Base-by-base conservation (phyloP, 1,284 basidiomycete species). In the Apiotrichum domesticum region DNA sequence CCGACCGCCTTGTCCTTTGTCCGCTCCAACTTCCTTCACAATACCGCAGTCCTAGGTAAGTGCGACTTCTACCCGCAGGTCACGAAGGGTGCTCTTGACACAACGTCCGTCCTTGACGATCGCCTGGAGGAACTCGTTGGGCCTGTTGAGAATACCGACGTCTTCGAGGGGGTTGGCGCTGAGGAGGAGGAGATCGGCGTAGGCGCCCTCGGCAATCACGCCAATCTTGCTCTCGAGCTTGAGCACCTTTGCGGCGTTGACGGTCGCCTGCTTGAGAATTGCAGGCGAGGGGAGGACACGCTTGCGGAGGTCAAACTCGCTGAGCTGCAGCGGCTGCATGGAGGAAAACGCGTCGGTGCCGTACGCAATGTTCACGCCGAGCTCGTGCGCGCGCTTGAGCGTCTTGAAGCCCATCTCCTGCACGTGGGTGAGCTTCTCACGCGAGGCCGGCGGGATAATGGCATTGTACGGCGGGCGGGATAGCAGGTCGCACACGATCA, bases 141-240 rank as follows among this genome's bases (percentile, higher is more conserved):
- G 80, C 71, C 48, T 73, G 63, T 81, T 79, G 2, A 82, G 67
- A 29, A 81, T 65, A 0, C 68, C 77, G 35, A 81, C 71, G 61
- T 82, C 80, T 39, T 78, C 74, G 49, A 82, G 65, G 0, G 80
- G 80, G 63, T 81, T 80, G 29, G 66, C 66, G 47, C 78, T 65
- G 50, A 82, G 67, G 10, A 81, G 57, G 14, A 82, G 63, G 6
- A 81, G 51, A 60, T 82, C 80, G 1, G 78, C 80, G 46, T 74
- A 75, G 13, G 71, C 79, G 41, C 68, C 79, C 1, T 70, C 62
- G 3, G 66, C 64, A 46, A 79, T 62, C 11, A 71, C 69, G 4
- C 79, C 79, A 5, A 80, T 68, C 57, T 76, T 68, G 39, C 67
- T 68, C 15, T 74, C 72, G 59, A 67, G 61, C 74, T 67, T 32